phyloP scores from a whole-genome alignment of 83 land plant species.

The Thuja plicata region DNA sequence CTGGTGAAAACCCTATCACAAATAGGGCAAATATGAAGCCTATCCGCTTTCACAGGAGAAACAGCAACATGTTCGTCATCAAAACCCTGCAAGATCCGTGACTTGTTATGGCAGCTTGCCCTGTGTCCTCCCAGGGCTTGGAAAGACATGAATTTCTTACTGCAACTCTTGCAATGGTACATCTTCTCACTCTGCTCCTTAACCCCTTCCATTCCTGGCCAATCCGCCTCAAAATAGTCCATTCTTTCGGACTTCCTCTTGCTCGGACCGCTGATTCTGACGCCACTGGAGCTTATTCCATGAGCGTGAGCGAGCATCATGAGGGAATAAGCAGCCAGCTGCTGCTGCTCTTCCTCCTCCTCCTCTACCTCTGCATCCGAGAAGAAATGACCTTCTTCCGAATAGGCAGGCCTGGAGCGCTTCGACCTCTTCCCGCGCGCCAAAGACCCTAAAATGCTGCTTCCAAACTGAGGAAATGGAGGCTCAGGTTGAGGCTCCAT shows the following conservation, averaged over 20 bases:
- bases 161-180: constrained; percentile 51
- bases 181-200: neutral
- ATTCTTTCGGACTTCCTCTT: neutral
- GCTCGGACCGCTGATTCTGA: neutral
- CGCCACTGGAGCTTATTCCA: neutral
- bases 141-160: constrained; percentile 37
- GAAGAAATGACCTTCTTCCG: neutral
- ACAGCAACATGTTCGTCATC: neutral
- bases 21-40: constrained; percentile 44
- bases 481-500: neutral
- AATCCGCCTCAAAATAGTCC: no score
- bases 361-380: neutral
- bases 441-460: no score
- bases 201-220: neutral
- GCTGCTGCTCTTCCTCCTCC: neutral
- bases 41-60: neutral
- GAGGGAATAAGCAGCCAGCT: neutral
- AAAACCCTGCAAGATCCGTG: neutral
- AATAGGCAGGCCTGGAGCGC: neutral
- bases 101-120: constrained; percentile 42
- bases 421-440: neutral
- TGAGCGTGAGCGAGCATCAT: neutral
- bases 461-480: neutral
- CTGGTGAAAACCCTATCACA: constrained; percentile 47
- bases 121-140: constrained; percentile 68